These are phyloP conservation scores for Nicotiana otophora DNA, from an alignment of 257 asterid species.

Conservation along the genomic window DNA sequence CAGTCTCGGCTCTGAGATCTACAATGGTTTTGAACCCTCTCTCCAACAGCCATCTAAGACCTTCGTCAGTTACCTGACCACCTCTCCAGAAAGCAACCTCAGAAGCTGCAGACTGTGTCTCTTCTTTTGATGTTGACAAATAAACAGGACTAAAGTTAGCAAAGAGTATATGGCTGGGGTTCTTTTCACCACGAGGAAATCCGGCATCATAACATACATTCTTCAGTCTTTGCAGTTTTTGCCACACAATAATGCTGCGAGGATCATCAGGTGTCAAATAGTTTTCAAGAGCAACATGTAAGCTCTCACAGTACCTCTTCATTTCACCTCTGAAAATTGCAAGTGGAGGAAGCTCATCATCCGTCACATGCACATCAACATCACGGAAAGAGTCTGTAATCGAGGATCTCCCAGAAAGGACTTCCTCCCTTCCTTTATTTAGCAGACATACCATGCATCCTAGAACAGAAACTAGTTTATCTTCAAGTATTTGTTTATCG, in stretches of 20 bases:
- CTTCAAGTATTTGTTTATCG: constrained; percentile 75
- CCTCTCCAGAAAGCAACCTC: constrained; percentile 89
- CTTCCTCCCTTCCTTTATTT: constrained; percentile 94
- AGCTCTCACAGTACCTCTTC: constrained; percentile 97
- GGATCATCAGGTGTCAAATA: constrained; percentile 78
- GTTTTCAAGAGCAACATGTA: constrained; percentile 87
- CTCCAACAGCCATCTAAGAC: constrained; percentile 72
- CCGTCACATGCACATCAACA: constrained; percentile 44
- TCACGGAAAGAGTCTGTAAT: constrained; percentile 56
- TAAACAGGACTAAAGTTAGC: constrained; percentile 85
- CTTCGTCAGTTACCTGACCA: constrained; percentile 92
- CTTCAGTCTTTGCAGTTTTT: constrained; percentile 81
- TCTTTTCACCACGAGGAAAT: constrained; percentile 63
- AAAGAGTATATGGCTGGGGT: constrained; percentile 69
- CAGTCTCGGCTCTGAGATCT: constrained; percentile 89
- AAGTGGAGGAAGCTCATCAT: constrained; percentile 76
- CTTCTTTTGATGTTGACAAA: constrained; percentile 48
- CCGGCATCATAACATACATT: constrained; percentile 89
- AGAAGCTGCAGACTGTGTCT: constrained; percentile 25
- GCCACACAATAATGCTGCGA: constrained; percentile 74
- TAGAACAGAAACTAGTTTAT: constrained; percentile 88
- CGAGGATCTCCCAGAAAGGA: constrained; percentile 73
- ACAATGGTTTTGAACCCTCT: constrained; percentile 80
- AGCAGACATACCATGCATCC: constrained; percentile 97
- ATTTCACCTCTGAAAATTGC: constrained; percentile 89